Conservation (phyloP, 192 early-diverging fungal genomes). For the Coemansia sp. region DNA sequence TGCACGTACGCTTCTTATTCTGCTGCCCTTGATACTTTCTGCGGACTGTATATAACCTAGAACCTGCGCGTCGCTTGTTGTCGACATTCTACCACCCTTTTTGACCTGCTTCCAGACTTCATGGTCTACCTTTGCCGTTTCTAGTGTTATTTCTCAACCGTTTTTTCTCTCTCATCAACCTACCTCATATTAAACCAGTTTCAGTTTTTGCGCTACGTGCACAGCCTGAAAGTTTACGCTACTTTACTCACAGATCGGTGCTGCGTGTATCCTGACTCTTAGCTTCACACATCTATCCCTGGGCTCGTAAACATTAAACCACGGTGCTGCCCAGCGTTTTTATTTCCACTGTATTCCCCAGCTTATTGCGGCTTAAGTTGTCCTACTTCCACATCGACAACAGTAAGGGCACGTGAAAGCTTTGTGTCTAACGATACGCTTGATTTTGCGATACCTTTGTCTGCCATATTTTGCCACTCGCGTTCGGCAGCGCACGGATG, state of each 20-base stretch:
- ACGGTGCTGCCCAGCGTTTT: background rate
- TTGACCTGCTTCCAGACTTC: background rate
- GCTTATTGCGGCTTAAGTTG: background rate
- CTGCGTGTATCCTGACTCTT: background rate
- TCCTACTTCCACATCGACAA: background rate
- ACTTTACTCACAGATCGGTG: background rate
- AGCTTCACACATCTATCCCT: background rate
- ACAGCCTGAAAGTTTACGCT: background rate
- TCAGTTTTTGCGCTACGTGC: background rate
- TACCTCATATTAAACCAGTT: background rate
- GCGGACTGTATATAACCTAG: background rate
- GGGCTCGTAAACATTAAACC: too few species aligned
- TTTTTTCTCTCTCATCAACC: background rate
- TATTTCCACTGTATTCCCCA: background rate
- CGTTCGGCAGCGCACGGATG: conserved; percentile 10
- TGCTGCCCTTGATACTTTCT: background rate
- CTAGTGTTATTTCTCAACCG: background rate
- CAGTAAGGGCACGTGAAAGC: background rate
- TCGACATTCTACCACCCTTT: background rate
- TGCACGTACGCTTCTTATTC: conserved; percentile 1
- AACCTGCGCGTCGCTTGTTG: background rate
- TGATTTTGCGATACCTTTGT: conserved; percentile 1
- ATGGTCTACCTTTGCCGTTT: background rate
- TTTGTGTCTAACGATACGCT: background rate
- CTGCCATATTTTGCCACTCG: background rate